Base-by-base conservation (phyloP, 2,329 filamentous ascomycete genomes). In the Rhynchosporium agropyri region DNA sequence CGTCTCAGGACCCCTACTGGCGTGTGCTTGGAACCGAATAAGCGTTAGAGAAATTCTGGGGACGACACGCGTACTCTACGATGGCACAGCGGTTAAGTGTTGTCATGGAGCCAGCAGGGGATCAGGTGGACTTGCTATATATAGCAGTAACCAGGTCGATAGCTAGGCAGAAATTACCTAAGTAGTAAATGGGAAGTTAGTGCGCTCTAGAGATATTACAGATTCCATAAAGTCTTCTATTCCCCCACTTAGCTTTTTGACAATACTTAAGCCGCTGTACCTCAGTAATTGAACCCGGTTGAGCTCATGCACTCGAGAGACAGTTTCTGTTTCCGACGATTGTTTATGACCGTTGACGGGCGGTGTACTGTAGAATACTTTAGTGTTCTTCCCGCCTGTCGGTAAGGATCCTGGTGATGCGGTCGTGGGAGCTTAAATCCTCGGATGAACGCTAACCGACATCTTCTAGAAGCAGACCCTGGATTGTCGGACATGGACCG, bases 371-470 rank as follows among this genome's bases (percentile, higher is more conserved):
- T 29, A 20, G 3, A 13, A 9, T 9, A 28, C 20, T 46, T n/a
- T 9, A n/a, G 43, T 42, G 36, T n/a, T 54, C 38, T 54, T 53
- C 51, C 51, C 36, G 36, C 33, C 20, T 29, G 15, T 57, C 31
- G 29, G 49, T 9, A 46, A 48, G 4, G 13, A 33, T 31, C 26
- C 28, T n/a, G 28, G 2, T 42, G 7, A 33, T 45, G 26, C 12
- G 10, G 20, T 45, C 29, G 29, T 56, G 40, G 54, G 36, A 36
- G 26, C 31, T 20, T 60, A n/a, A 56, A 56, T 51, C 60, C 58
- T 65, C 67, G 67, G 67, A 68, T 67, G 61, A 64, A 67, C 54
- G 57, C 60, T 42, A 61, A 64, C 63, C 63, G 63, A 57, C 33
- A 31, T 49, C 26, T 40, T 40, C 36, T 43, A 26, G 45, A 50